Base-by-base conservation (phyloP, 1,284 basidiomycete genomes). In the Sanguinoderma infundibulare region DNA sequence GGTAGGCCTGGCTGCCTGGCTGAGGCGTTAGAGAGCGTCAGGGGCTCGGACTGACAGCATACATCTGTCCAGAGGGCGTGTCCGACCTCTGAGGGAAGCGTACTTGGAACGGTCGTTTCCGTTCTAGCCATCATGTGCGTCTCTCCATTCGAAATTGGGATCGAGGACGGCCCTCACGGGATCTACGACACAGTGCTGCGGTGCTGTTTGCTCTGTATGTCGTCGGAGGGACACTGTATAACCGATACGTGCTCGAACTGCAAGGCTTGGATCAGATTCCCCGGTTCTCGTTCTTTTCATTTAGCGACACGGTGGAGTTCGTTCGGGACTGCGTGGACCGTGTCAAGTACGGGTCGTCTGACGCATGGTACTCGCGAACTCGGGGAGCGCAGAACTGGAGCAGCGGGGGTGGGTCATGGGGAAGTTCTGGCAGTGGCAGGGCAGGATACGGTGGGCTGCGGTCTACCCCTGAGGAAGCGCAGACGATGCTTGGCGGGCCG, bases 181-280 rank as follows among this genome's bases (percentile, higher is more conserved):
- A 61, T 57, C 60, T 54, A 44, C 59, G 36, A 57, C 22, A 6
- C 68, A 91, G 87, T 15, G 60, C 79, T n/a, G 77, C 87, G 36
- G 74, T 84, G 30, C 66, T 89, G 20, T 72, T 87, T 46, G 75
- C 86, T 72, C 69, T 80, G 20, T 90, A 90, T 73, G 76, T 88
- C 30, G 77, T 87, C 60, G 75, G 83, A 39, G 86, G 87, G 38
- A 85, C 84, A 5, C 70, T 88, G 20, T 92, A 92, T 78, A 90
- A 89, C 66, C 86, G 85, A 63, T 88, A 82, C 70, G 85, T 89
- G 40, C 85, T 90, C 15, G 79, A 82, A 55, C 79, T 84, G 38
- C 80, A 81, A 22, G 89, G 89, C 1, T 79, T 83, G 57, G 86
- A 89, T 63, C 87, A 87, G 65, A 77, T 91, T n/a, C 89, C 90